A percentile compares a stretch with the other conserved stretches of the same genome.
These are phyloP conservation scores for Xylaria sp. DNA, from an alignment of 2,329 filamentous ascomycete species.

Conservation along the genomic window DNA sequence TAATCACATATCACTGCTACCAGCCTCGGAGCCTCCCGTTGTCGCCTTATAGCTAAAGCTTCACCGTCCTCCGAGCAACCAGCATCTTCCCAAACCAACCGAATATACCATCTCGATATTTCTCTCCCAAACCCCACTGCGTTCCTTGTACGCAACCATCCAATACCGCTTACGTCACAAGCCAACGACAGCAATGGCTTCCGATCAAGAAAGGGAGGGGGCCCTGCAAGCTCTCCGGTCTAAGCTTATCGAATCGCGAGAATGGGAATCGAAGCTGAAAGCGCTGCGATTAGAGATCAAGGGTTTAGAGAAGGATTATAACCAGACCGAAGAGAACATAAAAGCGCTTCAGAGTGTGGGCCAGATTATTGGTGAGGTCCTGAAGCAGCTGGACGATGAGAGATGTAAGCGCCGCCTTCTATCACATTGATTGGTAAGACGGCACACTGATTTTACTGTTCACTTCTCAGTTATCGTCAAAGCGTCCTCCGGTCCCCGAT, in stretches of 20 bases:
- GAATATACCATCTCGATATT: neutral
- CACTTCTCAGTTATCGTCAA: conserved; percentile 86
- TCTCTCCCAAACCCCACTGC: neutral
- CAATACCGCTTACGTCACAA: conserved; percentile 23
- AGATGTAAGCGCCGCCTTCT: conserved; percentile 75
- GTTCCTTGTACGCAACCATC: conserved; percentile 18
- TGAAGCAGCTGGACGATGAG: conserved; percentile 99
- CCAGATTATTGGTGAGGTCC: conserved; percentile 98
- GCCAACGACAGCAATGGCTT: conserved; percentile 55
- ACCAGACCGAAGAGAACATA: conserved; percentile 98
- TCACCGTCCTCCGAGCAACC: conserved; percentile 8
- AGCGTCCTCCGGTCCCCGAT: conserved; percentile 94
- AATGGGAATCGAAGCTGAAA: conserved; percentile 99
- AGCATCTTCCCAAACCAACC: conserved; percentile 3
- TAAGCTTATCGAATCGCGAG: conserved; percentile 91
- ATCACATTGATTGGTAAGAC: neutral
- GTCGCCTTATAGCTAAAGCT: conserved; percentile 22
- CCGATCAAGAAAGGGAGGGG: conserved; percentile 71
- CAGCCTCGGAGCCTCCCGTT: conserved; percentile 30
- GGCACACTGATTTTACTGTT: conserved; percentile 22
- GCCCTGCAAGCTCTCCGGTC: conserved; percentile 82
- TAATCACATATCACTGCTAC: neutral
- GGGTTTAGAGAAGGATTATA: conserved; percentile 91
- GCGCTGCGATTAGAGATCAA: conserved; percentile 94
- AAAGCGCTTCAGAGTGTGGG: conserved; percentile 99